Conservation (phyloP, 2,329 filamentous ascomycete genomes). For the Nakataea oryzae region DNA sequence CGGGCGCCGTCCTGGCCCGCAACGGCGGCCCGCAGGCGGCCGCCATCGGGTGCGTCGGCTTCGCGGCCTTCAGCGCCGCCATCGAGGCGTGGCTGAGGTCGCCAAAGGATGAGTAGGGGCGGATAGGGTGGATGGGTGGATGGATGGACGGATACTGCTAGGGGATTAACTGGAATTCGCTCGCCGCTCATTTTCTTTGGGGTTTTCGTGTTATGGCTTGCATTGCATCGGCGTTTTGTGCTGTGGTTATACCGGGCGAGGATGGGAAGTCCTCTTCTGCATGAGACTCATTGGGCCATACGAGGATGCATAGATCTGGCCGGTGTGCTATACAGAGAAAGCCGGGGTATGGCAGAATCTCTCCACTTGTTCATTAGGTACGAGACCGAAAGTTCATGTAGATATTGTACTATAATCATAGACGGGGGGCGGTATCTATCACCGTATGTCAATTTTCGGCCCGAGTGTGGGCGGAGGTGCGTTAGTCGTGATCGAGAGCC, state of each 20-base stretch:
- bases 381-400: neutral
- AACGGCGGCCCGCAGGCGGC: conserved; percentile 85
- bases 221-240: conserved; percentile 3
- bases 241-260: neutral
- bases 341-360: neutral
- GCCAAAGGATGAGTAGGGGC: conserved; percentile 37
- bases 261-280: neutral
- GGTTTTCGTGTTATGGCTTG: neutral
- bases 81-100: conserved; percentile 89
- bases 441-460: too few species aligned
- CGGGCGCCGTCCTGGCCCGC: conserved; percentile 77
- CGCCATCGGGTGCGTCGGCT: conserved; percentile 78
- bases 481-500: neutral
- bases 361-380: neutral
- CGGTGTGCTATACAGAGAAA: neutral
- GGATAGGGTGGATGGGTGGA: conserved; percentile 1
- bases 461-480: too few species aligned
- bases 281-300: too few species aligned
- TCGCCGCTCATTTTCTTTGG: neutral
- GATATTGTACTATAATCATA: neutral
- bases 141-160: neutral
- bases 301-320: conserved; percentile 1
- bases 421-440: neutral
- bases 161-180: neutral
- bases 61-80: conserved; percentile 83